Percentiles rank a stretch among this genome's conserved stretches.
phyloP scores from a whole-genome alignment of 306 rosid genomes.

The Quercus gilva region DNA sequence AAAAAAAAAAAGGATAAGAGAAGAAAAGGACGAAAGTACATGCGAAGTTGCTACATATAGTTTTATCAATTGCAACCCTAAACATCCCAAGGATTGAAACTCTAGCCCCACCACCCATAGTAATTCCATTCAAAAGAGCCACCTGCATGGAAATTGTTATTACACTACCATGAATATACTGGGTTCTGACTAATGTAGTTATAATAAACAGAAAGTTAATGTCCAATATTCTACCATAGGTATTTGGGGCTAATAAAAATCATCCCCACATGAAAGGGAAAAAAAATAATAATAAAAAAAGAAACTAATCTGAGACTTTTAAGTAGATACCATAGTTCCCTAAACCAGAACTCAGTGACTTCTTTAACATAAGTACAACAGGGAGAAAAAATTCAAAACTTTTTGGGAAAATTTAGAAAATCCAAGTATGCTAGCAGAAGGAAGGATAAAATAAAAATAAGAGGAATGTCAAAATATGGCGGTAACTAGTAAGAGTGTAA shows the following conservation, averaged over 20 bases:
- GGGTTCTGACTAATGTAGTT: neutral
- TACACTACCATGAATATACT: neutral
- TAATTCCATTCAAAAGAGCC: constrained; percentile 84
- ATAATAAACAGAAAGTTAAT: neutral
- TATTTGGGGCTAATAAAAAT: neutral
- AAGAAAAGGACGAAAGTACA: neutral
- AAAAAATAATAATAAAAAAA: neutral
- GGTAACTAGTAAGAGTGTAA: neutral
- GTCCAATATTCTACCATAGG: neutral
- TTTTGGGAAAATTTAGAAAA: too few species aligned
- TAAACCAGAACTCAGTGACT: neutral
- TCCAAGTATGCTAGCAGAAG: too few species aligned
- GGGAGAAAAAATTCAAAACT: too few species aligned
- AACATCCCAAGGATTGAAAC: constrained; percentile 88
- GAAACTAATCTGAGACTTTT: neutral
- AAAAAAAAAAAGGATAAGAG: neutral
- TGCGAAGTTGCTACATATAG: constrained; percentile 47
- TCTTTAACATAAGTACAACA: neutral
- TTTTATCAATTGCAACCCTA: constrained; percentile 82
- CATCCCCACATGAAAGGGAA: neutral
- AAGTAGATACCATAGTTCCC: neutral
- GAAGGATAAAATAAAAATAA: too few species aligned
- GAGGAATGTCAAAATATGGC: too few species aligned
- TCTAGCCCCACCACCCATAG: constrained; percentile 99
- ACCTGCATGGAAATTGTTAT: constrained; percentile 48